Base-by-base conservation (phyloP, 768 basidiomycete species). In the Piloderma croceum region DNA sequence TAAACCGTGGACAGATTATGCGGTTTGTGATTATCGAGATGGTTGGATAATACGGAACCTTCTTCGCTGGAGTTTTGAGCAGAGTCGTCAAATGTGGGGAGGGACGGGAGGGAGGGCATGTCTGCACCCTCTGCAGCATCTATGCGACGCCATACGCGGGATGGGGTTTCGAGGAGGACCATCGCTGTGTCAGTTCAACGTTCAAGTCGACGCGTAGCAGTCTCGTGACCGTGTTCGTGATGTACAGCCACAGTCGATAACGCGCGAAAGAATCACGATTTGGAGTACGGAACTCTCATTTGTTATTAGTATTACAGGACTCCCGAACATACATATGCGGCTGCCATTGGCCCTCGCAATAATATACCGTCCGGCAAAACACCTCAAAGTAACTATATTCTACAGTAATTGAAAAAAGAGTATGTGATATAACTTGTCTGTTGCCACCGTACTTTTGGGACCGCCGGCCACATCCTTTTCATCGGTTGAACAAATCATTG, bases 111-210 rank as follows among this genome's bases (percentile, higher is more conserved):
- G 22, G 88, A 90, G 7, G 89, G 83, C 69, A 90, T 83, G 15
- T 29, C 27, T 9, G 68, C 61, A 44, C 79, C 76, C 49, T 88
- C 82, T n/a, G 74, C 67, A 1, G 74, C 81, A 58, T 90, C 78
- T 37, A 91, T 89, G 34, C 89, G 75, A 21, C 88, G 74, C 83
- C 82, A 86, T 53, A 91, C 80, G 32, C 87, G 71, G 19, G 89
- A 90, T 1, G 88, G 88, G 12, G 88, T 91, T 61, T 91, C 88
- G 7, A 79, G 68, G 62, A 76, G 60, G 12, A 69, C 69, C 53
- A 79, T 70, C 17, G 17, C 9, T 9, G 7, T 5, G 6, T 37
- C 7, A 67, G 51, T 20, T 29, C 11, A 18, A 39, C 6, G 33
- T 23, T 6, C 7, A n/a, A 18, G n/a, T n/a, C n/a, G n/a, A n/a